phyloP scores from a whole-genome alignment of 371 early-diverging fungal species.

The Mucor racemosus region DNA sequence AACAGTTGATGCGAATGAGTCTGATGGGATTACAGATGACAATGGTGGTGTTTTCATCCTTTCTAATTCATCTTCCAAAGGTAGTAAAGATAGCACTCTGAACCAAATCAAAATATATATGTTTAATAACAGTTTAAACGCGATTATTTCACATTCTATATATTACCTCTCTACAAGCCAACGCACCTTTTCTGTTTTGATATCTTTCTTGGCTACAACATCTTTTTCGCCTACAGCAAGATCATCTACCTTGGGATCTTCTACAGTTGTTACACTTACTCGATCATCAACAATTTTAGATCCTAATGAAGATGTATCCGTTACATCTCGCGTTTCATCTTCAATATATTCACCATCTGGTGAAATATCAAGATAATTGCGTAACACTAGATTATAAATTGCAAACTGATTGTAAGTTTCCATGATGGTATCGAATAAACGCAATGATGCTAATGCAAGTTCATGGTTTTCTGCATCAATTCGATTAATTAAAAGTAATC shows the following conservation, averaged over 20 bases:
- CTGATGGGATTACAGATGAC: slow-evolving; percentile 44
- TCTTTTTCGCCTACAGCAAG: slow-evolving; percentile 23
- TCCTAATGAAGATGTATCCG: slow-evolving; percentile 46
- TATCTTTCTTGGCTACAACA: slow-evolving; percentile 26
- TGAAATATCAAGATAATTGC: slow-evolving; percentile 58
- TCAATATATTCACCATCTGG: slow-evolving; percentile 52
- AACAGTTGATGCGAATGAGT: slow-evolving; percentile 35
- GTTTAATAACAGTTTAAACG: background rate
- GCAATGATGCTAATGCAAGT: slow-evolving; percentile 58
- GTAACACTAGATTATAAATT: slow-evolving; percentile 62
- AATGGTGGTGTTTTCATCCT: slow-evolving; percentile 52
- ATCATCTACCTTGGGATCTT: slow-evolving; percentile 26
- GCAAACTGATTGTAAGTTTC: slow-evolving; percentile 71
- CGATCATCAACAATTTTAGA: slow-evolving; percentile 47
- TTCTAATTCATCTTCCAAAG: slow-evolving; percentile 57
- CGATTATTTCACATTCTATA: background rate
- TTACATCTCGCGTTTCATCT: slow-evolving; percentile 30
- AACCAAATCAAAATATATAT: background rate
- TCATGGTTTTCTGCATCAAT: slow-evolving; percentile 53
- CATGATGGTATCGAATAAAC: slow-evolving; percentile 67
- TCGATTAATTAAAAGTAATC: slow-evolving; percentile 45
- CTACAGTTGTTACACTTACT: slow-evolving; percentile 20
- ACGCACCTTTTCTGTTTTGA: slow-evolving; percentile 50
- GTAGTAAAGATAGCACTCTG: slow-evolving; percentile 52
- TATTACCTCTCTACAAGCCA: slow-evolving; percentile 58